Evolutionary conservation across 495 filamentous ascomycete species (phyloP), one percentile per base, ranked within the genome.

Genomic region (Ramalina intermedia): DNA sequence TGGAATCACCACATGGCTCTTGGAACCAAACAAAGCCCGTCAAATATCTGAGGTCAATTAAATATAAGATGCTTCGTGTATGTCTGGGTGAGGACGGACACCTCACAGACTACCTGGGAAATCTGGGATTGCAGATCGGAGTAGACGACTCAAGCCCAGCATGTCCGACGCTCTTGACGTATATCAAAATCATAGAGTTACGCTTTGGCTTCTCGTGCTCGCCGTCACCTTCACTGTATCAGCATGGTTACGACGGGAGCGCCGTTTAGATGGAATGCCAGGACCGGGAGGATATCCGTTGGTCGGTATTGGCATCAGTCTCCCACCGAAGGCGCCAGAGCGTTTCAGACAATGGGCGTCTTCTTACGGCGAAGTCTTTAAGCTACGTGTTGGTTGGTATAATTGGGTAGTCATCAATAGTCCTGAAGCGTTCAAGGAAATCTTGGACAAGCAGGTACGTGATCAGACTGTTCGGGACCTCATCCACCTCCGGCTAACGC

Each of bases 381-480:
- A 56, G 45, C 41, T 66, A 29, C 63, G 60, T 9, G 50, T 70
- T 3, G 69, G 69, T 16, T 65, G 63, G 60, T 56, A 67, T 23
- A 53, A 67, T 46, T 70, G 65, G 64, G 58, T 68, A 1, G 47
- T 65, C n/a, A 53, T 72, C 29, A 69, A 67, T 50, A 61, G 41
- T 29, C 68, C 66, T 0, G 57, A 60, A 43, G 67, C 67, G 1
- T 53, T 70, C 0, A 52, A 51, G 6, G 69, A 70, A 6, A 62
- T 72, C 16, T 40, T 72, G 2, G 64, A 69, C 16, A 66, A 62
- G 46, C 64, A 71, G 49, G 47, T 33, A 33, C 29, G 29, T 7
- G 2, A 7, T 33, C 8, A 33, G 29, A 33, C 7, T 9, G 5
- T 13, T 7, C 5, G 29, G 12, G 12, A 33, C 8, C 7, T 13